Evolutionary conservation across 805 yeast genomes (phyloP), one percentile per base, ranked within the genome.

Genomic region (Saturnispora gosingensis): DNA sequence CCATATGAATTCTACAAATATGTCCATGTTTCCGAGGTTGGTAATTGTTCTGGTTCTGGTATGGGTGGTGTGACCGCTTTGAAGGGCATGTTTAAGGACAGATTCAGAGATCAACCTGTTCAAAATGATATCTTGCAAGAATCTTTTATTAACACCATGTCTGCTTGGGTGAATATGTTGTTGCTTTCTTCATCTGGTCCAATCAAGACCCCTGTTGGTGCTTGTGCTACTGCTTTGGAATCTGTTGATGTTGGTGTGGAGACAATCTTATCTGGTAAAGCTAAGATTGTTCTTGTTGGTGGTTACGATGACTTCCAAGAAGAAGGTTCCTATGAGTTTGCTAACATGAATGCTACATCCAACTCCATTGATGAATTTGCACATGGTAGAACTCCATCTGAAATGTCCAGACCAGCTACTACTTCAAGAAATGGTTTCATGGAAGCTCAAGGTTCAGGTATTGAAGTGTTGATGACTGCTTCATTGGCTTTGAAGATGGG

Each of bases 391-490:
- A 88, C 97, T 49, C 98, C 99, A 60, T 77, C 84, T 53, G 99
- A 93, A 72, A 93, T 93, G 98, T 91, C 98, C 27, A 86, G 99
- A 74, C 99, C 99, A 53, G 80, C 97, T 51, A 90, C 99, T 49
- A 85, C 97, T 42, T 76, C 96, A 45, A 87, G 99, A 79, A 78
- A 84, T 61, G 99, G 99, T 62, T 93, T 93, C 77, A 93, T 93
- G 98, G 99, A 93, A 78, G 84, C 99, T 40, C 99, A 93, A 74
- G 99, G 99, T 78, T 81, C 98, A 50, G 99, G 99, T 82, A 85
- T 88, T 61, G 97, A 93, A 77, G 83, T 93, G 58, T 80, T 93
- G 58, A 93, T 93, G 99, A 80, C 82, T 59, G 99, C 97, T 50
- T 88, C 85, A 59, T 75, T 93, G 59, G 99, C 99, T 38, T 64